These are phyloP conservation scores for Leccinum arenicola DNA, from an alignment of 768 basidiomycete species.

Conservation along the genomic window DNA sequence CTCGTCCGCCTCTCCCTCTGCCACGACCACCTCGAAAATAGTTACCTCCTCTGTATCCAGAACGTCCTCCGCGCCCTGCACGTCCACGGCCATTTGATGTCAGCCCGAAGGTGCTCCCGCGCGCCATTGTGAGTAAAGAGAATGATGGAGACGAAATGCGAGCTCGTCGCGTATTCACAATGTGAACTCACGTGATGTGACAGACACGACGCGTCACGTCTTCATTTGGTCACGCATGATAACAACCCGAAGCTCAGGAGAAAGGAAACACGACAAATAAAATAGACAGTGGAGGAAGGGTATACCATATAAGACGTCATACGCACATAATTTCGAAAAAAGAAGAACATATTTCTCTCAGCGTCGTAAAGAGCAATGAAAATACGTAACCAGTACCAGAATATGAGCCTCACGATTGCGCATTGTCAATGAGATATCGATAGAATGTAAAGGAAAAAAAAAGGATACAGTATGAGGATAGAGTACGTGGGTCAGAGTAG, in stretches of 20 bases:
- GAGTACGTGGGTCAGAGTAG: conserved; percentile 15
- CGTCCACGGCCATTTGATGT: conserved; percentile 42
- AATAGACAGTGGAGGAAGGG: conserved; percentile 10
- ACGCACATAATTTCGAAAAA: conserved; percentile 8
- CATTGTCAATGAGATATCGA: background rate
- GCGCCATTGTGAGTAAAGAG: conserved; percentile 31
- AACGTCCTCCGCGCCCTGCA: conserved; percentile 42
- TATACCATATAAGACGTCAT: conserved; percentile 23
- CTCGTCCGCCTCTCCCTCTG: conserved; percentile 40
- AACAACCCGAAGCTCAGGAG: too few relatives aligned
- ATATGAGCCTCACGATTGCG: background rate
- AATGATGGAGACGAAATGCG: background rate
- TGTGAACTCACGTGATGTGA: conserved; percentile 24
- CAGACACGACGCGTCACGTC: conserved; percentile 25
- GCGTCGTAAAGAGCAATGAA: conserved; percentile 3
- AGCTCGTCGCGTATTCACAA: conserved; percentile 6
- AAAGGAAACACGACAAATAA: conserved; percentile 4
- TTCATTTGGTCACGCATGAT: background rate
- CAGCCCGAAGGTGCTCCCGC: conserved; percentile 55
- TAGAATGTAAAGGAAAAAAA: conserved; percentile 1
- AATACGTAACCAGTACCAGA: conserved; percentile 25
- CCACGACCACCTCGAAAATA: conserved; percentile 49
- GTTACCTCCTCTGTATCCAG: conserved; percentile 27
- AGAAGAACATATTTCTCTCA: background rate
- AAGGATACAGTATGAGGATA: conserved; percentile 2